Evolutionary conservation across 176 grass and related monocot genomes (phyloP).

Genomic region (Musa troglodytarum): DNA sequence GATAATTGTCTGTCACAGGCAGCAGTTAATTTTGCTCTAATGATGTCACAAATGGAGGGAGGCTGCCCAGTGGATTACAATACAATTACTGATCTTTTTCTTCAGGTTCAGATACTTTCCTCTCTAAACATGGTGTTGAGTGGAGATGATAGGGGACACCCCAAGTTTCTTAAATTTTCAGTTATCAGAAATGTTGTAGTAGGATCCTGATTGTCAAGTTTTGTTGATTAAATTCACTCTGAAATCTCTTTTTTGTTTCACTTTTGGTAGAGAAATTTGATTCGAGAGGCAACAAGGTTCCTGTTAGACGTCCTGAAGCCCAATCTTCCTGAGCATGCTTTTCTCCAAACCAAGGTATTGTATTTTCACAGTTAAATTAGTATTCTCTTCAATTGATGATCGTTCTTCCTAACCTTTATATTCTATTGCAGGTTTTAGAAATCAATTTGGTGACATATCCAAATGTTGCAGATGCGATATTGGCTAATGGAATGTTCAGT

Average conservation of each 20-base stretch:
- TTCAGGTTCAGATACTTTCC: constrained; percentile 54
- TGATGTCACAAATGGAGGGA: constrained; percentile 99
- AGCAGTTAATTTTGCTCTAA: constrained; percentile 94
- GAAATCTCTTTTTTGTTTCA: background rate
- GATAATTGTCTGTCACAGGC: constrained; percentile 28
- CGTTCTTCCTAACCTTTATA: constrained; percentile 10
- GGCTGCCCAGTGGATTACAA: constrained; percentile 91
- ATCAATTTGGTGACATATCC: constrained; percentile 95
- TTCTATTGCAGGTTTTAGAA: constrained; percentile 71
- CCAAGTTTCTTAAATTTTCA: no score
- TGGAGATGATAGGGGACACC: no score
- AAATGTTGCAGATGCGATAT: constrained; percentile 94
- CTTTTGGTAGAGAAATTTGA: constrained; percentile 68
- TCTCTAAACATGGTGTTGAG: background rate
- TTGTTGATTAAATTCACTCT: constrained; percentile 22
- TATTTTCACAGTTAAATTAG: constrained; percentile 5
- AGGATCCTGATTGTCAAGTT: background rate
- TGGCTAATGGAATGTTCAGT: constrained; percentile 94
- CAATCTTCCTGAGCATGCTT: constrained; percentile 81
- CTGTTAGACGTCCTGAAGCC: constrained; percentile 91
- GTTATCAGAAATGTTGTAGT: no score
- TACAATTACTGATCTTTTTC: constrained; percentile 92
- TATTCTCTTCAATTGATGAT: constrained; percentile 8
- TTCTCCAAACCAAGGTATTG: constrained; percentile 87
- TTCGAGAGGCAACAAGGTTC: constrained; percentile 87